Evolutionary conservation across 495 filamentous ascomycete species (phyloP), one percentile per base, ranked within the genome.

Genomic region (Lophiostoma macrostomum): DNA sequence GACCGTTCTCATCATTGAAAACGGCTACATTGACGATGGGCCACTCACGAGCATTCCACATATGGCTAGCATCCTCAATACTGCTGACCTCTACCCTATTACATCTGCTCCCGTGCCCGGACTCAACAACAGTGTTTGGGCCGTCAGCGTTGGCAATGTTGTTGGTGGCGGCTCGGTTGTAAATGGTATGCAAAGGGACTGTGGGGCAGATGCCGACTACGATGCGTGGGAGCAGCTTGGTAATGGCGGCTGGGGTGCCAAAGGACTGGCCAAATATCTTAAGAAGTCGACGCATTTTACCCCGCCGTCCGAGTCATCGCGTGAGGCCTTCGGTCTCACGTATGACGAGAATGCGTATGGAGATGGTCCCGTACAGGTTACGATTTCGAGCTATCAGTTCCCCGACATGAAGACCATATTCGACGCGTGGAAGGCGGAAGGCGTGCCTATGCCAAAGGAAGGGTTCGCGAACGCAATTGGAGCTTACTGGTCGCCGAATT

Each of bases 91-190:
- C 7, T 53, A 35, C 18, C 37, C 23, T 27, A 30, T 47, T n/a
- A 31, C 16, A 2, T 48, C 25, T 10, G 48, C 47, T 12, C 51
- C 58, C n/a, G 29, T 51, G 6, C 31, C 47, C 2, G 5, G 20
- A 10, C 22, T 61, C 16, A 29, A 42, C 12, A 48, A 52, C 25
- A 28, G 12, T 3, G 35, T 32, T 8, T 50, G 12, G 5, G 12
- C 3, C 8, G 58, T 61, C 6, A 20, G 22, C 4, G 38, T 47
- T 20, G 58, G 48, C 25, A 69, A 69, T 23, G 68, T 73, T 10
- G 66, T 75, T 13, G 73, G 73, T 18, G 74, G 74, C n/a, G 70
- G 68, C 1, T 70, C 66, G 22, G 61, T 64, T 1, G 63, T 76
- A 48, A 74, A 76, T 24, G 72, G 67, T 23, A 74, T 75, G 71